A percentile compares a stretch with the other conserved stretches of the same genome.
phyloP scores from a whole-genome alignment of 1,139 yeast genomes.

The Yamadazyma jaroonii region DNA sequence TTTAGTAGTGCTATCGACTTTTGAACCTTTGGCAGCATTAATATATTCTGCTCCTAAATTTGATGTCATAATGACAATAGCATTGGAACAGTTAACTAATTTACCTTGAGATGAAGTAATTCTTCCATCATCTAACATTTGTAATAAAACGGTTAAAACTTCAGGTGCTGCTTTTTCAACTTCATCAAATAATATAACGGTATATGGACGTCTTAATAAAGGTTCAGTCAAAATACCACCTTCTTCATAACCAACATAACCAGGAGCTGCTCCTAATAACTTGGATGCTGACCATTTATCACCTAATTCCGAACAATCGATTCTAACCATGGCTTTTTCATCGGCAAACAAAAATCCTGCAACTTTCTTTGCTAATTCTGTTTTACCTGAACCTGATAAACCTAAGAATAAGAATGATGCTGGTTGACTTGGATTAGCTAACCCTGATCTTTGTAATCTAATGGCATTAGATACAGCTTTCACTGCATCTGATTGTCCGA shows the following conservation, averaged over 20 bases:
- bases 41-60: slow-evolving; percentile 94
- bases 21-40: slow-evolving; percentile 62
- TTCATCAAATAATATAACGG: slow-evolving; percentile 92
- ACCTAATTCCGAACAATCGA: slow-evolving; percentile 93
- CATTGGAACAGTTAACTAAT: slow-evolving; percentile 86
- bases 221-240: slow-evolving; percentile 97
- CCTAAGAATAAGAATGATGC: slow-evolving; percentile 95
- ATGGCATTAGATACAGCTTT: slow-evolving; percentile 95
- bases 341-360: slow-evolving; percentile 96
- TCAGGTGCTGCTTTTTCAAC: slow-evolving; percentile 99
- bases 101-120: slow-evolving; percentile 94
- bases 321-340: slow-evolving; percentile 93
- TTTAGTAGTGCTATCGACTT: slow-evolving; percentile 63
- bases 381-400: slow-evolving; percentile 96
- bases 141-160: slow-evolving; percentile 86
- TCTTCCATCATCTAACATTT: slow-evolving; percentile 94
- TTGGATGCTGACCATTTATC: slow-evolving; percentile 96
- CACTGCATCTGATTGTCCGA: slow-evolving; percentile 95
- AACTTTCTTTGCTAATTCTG: slow-evolving; percentile 93
- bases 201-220: slow-evolving; percentile 85
- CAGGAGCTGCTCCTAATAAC: slow-evolving; percentile 96
- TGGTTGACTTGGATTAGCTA: slow-evolving; percentile 94
- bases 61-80: slow-evolving; percentile 94
- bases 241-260: slow-evolving; percentile 96
- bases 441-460: slow-evolving; percentile 90